phyloP scores from a whole-genome alignment of 2,329 filamentous ascomycete species.

The Cladosporium cucumerinum region DNA sequence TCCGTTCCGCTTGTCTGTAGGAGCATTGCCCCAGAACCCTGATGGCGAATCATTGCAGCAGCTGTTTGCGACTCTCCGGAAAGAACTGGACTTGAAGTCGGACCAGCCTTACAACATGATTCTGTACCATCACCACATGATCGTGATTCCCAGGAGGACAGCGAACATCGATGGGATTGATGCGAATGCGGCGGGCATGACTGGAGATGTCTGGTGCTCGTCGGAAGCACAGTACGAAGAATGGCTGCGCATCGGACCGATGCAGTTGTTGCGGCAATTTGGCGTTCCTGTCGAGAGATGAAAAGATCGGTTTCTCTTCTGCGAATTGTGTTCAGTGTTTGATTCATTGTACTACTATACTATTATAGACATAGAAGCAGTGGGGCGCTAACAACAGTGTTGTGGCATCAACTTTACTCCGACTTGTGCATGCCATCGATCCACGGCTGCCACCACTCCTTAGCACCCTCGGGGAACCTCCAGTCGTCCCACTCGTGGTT shows the following conservation, averaged over 20 bases:
- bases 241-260: conserved; percentile 19
- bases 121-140: conserved; percentile 33
- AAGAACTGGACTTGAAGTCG: conserved; percentile 17
- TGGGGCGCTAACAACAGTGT: background rate
- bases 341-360: background rate
- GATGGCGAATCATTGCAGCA: conserved; percentile 17
- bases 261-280: conserved; percentile 20
- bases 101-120: conserved; percentile 36
- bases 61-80: conserved; percentile 23
- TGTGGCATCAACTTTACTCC: background rate
- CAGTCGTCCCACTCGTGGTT: conserved; percentile 49
- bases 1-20: background rate
- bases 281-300: conserved; percentile 16
- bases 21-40: conserved; percentile 14
- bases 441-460: conserved; percentile 53
- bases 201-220: conserved; percentile 32
- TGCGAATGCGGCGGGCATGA: conserved; percentile 37
- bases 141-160: conserved; percentile 35
- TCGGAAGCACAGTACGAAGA: conserved; percentile 20
- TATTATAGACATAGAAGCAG: background rate
- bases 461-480: conserved; percentile 45
- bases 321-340: background rate
- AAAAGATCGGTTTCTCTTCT: background rate
- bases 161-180: conserved; percentile 28
- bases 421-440: conserved; percentile 41